Base-by-base conservation (phyloP, 257 asterid species). In the Asclepias syriaca region DNA sequence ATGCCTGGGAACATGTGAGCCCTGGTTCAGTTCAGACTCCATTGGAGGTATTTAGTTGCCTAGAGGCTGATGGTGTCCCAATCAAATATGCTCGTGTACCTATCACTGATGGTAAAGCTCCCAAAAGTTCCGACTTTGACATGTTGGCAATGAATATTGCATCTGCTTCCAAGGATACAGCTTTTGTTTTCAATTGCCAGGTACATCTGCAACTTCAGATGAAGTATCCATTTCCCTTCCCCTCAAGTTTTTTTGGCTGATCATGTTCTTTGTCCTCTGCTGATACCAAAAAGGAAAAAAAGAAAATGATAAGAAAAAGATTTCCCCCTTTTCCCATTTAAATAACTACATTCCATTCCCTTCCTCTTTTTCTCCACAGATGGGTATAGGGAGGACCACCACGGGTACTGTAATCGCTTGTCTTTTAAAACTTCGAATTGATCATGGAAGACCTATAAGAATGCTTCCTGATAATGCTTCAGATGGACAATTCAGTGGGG, bases 101-200 rank as follows among this genome's bases (percentile, higher is more conserved):
- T 5, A 93, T 91, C 75, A 93, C 98, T 71, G 98, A 94, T 83
- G 98, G 98, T 77, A 94, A 94, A 87, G 98, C 98, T 78, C 98
- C 96, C n/a, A 94, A 88, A 82, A 89, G 96, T 83, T 94, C 98
- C 11, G 97, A 91, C 79, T 89, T 94, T 69, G 97, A 94, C 83
- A 86, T 84, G 46, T 81, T 94, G 75, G 87, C 96, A 48, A 76
- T 63, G 85, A 94, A 91, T 80, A 88, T 94, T 72, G 85, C 95
- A 72, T 89, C 96, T 75, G 96, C 97, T 85, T 87, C 98, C 77
- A 87, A 81, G 85, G 89, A 89, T 68, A 88, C 97, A 8, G 98
- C 97, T 78, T 88, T 94, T 79, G 96, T 94, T 81, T 94, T 94
- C 81, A 94, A 94, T 81, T 93, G 97, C 77, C 98, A 93, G 97